These are phyloP conservation scores for Adiantum capillusveneris DNA, from an alignment of 75 land plant species.

Conservation along the genomic window DNA sequence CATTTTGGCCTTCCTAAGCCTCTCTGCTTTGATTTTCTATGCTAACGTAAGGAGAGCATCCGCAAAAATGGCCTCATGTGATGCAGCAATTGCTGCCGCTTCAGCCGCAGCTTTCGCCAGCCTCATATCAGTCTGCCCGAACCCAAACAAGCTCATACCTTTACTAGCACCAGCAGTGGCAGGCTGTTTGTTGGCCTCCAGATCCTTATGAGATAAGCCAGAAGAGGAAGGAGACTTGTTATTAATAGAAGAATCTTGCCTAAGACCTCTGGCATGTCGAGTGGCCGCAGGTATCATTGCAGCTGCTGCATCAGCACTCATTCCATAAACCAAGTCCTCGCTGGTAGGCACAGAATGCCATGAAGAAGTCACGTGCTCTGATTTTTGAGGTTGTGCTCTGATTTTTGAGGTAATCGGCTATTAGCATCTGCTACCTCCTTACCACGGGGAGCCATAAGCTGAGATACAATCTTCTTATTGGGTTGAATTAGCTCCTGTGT, in stretches of 20 bases:
- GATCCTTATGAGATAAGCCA: background rate
- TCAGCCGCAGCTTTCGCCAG: conserved; percentile 38
- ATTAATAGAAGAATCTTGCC: conserved; percentile 10
- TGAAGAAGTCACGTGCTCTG: too few species aligned
- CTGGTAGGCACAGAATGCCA: background rate
- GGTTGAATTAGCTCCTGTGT: too few species aligned
- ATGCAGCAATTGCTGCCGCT: conserved; percentile 51
- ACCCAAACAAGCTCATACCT: too few species aligned
- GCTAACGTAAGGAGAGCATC: conserved; percentile 46
- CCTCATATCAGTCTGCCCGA: too few species aligned
- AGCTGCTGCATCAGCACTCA: conserved; percentile 57
- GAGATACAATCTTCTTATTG: too few species aligned
- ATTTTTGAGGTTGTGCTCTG: too few species aligned
- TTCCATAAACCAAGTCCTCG: conserved; percentile 6
- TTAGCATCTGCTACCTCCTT: too few species aligned
- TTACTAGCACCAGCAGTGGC: too few species aligned
- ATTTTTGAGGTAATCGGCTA: too few species aligned
- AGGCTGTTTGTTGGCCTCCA: too few species aligned
- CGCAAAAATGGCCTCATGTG: conserved; percentile 52
- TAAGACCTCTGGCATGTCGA: conserved; percentile 37
- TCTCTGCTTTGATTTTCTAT: conserved; percentile 77
- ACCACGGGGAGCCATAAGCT: too few species aligned
- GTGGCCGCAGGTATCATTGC: conserved; percentile 75
- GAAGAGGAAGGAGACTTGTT: background rate
- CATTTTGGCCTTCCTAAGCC: conserved; percentile 76